Conservation (phyloP, 495 filamentous ascomycete genomes). For the Xylaria longipes region DNA sequence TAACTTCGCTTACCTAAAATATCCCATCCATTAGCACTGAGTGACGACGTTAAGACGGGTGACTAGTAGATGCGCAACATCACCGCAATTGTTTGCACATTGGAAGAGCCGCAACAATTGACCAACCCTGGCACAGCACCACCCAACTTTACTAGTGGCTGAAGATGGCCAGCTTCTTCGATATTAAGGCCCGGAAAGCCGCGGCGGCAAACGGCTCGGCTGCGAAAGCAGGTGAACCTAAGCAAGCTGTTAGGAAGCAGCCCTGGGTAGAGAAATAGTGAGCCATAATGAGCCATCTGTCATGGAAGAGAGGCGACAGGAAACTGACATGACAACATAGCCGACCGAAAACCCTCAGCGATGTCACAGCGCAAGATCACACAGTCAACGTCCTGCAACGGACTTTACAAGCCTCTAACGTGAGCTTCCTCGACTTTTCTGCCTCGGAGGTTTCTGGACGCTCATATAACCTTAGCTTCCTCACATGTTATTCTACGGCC, state of each 20-base stretch:
- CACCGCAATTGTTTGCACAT: background rate
- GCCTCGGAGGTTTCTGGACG: background rate
- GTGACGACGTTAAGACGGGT: background rate
- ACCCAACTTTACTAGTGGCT: background rate
- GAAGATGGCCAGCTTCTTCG: conserved; percentile 87
- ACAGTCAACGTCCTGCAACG: conserved; percentile 90
- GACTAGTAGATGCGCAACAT: background rate
- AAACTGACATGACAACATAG: conserved; percentile 54
- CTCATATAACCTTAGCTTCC: conserved; percentile 68
- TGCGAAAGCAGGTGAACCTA: conserved; percentile 57
- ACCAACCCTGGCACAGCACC: background rate
- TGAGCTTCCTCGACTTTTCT: conserved; percentile 43
- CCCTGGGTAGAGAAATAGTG: conserved; percentile 99
- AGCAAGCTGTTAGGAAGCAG: conserved; percentile 71
- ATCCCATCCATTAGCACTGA: background rate
- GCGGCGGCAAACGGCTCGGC: conserved; percentile 66
- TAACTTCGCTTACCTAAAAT: background rate
- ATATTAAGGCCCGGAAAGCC: conserved; percentile 89
- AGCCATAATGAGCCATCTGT: conserved; percentile 35
- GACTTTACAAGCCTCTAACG: conserved; percentile 93
- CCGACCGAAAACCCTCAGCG: conserved; percentile 88
- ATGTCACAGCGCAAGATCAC: conserved; percentile 98
- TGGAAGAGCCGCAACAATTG: background rate
- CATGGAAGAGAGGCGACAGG: background rate
- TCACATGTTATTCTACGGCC: conserved; percentile 99